phyloP scores from a whole-genome alignment of 345 rosid species.

The Eucalyptus marginata region DNA sequence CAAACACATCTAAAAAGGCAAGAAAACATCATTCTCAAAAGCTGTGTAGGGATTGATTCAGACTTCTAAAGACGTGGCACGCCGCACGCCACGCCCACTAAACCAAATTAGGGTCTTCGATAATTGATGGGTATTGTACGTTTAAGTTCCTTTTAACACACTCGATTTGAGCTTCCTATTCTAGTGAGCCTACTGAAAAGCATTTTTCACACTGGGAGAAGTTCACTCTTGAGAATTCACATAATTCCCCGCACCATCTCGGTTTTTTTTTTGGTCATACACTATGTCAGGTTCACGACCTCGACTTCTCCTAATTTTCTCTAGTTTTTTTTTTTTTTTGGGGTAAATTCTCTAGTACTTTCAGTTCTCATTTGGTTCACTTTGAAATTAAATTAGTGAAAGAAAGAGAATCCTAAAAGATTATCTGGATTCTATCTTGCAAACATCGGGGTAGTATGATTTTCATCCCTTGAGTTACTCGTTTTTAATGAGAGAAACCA shows the following conservation, averaged over 20 bases:
- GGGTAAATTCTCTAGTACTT: not conserved
- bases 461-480: not conserved
- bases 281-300: no score
- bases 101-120: not conserved
- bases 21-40: not conserved
- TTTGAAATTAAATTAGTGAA: not conserved
- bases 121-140: not conserved
- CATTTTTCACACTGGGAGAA: not conserved
- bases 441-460: not conserved
- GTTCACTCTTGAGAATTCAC: not conserved
- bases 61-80: not conserved
- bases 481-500: not conserved
- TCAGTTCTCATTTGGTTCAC: not conserved
- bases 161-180: not conserved
- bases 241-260: not conserved
- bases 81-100: not conserved
- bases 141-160: not conserved
- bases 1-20: not conserved
- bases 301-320: not conserved
- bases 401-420: not conserved
- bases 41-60: not conserved
- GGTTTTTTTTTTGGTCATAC: no score
- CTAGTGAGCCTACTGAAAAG: not conserved
- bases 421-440: not conserved
- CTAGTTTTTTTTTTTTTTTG: not conserved